Evolutionary conservation across 768 basidiomycete species (phyloP), one percentile per base, ranked within the genome.

Genomic region (Tephrocybe sp.): DNA sequence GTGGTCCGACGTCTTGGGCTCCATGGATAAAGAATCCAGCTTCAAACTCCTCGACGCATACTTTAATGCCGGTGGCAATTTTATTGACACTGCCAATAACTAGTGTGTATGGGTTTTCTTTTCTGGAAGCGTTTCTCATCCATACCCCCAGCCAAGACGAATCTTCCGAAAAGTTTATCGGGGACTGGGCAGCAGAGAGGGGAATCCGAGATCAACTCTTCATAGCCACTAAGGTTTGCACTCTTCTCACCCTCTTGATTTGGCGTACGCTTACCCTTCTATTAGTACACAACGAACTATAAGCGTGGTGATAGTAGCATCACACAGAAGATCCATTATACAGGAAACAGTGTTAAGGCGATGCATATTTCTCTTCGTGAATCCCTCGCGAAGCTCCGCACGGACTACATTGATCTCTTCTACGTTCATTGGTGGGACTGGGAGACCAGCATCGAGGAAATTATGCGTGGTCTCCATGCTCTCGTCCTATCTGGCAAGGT

Each of bases 391-490:
- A 76, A 75, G 55, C 66, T 80, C 1, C 61, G 72, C 24, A 77
- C 73, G 0, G 57, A 60, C 3, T 77, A 76, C 49, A 73, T 78
- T 53, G 78, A 81, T 52, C 56, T 79, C 33, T 59, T 76, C 10
- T 77, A 76, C 54, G 43, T 75, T 3, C 73, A 77, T 48, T 73
- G 66, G 65, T 79, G 79, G 79, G 80, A 83, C 57, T 80, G 67
- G 52, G 61, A 69, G 13, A 79, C 77, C 11, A 66, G 68, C 15
- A 67, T 84, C 40, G 73, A 77, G 54, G 83, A 86, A 61, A 62
- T 83, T 24, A 82, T 84, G 79, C 69, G 74, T 37, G 62, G 67
- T 3, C 64, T 86, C 5, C 77, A 84, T 55, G 68, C 68, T 18
- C 69, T 84, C 30, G 76, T 84, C 40, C 60, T 63, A 5, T 57